Evolutionary conservation across 805 yeast species (phyloP).

Genomic region (Grigorovia transvaalensis): DNA sequence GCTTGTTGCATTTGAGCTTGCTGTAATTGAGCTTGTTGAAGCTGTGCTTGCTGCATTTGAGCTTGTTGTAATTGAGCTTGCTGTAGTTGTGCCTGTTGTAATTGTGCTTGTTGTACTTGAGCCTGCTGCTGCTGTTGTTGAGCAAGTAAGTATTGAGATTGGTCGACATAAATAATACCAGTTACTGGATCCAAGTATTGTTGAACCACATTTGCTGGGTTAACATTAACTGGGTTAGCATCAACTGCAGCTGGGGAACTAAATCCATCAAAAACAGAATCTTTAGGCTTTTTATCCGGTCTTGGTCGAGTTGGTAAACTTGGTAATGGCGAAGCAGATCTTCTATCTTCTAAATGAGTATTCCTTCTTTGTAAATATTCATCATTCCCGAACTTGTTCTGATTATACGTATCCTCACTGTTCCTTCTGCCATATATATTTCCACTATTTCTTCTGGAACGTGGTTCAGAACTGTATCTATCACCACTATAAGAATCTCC

Average conservation of each 20-base stretch:
- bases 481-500: slow-evolving; percentile 5
- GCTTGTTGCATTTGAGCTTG: slow-evolving; percentile 3
- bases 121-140: slow-evolving; percentile 15
- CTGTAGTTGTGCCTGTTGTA: slow-evolving; percentile 6
- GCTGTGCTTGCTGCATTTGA: slow-evolving; percentile 10
- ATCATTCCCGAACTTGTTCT: neutral
- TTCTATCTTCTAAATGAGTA: slow-evolving; percentile 34
- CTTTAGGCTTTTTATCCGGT: slow-evolving; percentile 22
- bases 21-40: slow-evolving; percentile 4
- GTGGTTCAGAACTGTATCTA: slow-evolving; percentile 1
- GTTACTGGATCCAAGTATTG: slow-evolving; percentile 67
- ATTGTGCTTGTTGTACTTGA: slow-evolving; percentile 3
- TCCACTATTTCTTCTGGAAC: neutral
- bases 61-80: slow-evolving; percentile 13
- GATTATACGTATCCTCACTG: slow-evolving; percentile 6
- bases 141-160: slow-evolving; percentile 41
- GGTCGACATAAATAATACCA: slow-evolving; percentile 59
- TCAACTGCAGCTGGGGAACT: slow-evolving; percentile 2
- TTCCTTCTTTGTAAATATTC: slow-evolving; percentile 34
- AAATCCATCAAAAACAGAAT: slow-evolving; percentile 27
- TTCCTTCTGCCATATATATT: slow-evolving; percentile 33
- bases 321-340: slow-evolving; percentile 10
- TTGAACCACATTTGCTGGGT: slow-evolving; percentile 31
- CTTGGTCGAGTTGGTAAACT: slow-evolving; percentile 34
- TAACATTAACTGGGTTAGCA: slow-evolving; percentile 14